Base-by-base conservation (phyloP, 345 rosid genomes). In the Eutrema heterophyllum region DNA sequence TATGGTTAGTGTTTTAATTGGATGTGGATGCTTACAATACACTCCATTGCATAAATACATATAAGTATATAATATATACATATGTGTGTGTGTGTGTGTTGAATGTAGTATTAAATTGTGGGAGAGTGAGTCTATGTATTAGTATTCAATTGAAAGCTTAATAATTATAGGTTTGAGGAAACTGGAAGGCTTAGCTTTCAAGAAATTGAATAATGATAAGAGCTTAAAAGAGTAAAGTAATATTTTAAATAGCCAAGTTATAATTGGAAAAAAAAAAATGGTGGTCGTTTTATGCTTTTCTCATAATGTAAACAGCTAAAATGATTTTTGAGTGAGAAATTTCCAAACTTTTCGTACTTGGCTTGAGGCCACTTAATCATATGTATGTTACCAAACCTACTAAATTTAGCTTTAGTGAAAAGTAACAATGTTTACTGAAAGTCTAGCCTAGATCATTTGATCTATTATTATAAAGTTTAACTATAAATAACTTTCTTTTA, bases 321-420 rank as follows among this genome's bases (percentile, higher is more conserved):
- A 70, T 77, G 76, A 77, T 77, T 71, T 49, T 71, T 71, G 80
- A 77, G 80, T 71, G 56, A 65, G 72, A 65, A 70, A 32, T 71
- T 32, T 65, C 72, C 76, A 64, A 77, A 77, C 71, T 65, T 57
- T 64, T 56, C 6, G 40, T 49, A 56, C 11, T 63, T 70, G 15
- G 56, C 43, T 57, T 39, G 24, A 64, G 32, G 40, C n/a, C 52
- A 70, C 69, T 70, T 64, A 39, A 61, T 60, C 65, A 64, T 76
- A 53, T 44, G 40, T 36, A 24, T 54, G 65, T 45, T 9, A 54
- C 66, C 53, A 54, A 54, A 62, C 79, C 77, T 71, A 70, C 68
- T 64, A 56, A 54, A 11, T 27, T 52, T 75, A 61, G 74, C 69
- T 41, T 75, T 75, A 61, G 15, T 52, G 64, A 35, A 43, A 75